These are phyloP conservation scores for Chytriomyces sp. DNA, from an alignment of 192 early-diverging fungal species.

Conservation along the genomic window DNA sequence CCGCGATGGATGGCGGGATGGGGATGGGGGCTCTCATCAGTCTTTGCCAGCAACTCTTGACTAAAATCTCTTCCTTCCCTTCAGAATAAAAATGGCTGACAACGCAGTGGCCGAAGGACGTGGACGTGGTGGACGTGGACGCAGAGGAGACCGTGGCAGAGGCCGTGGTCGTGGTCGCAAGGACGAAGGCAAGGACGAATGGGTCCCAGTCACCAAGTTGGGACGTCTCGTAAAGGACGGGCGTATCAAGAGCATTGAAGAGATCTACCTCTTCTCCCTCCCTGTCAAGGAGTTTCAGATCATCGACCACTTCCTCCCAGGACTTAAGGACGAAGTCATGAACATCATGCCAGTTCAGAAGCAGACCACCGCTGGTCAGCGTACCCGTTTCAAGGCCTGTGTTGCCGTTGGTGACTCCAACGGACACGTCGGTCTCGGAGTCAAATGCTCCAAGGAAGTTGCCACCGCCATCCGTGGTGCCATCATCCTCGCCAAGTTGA, in stretches of 20 bases:
- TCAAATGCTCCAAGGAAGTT: conserved; percentile 99
- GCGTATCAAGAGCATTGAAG: conserved; percentile 96
- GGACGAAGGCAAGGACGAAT: conserved; percentile 83
- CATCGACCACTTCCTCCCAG: conserved; percentile 92
- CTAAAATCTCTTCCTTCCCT: neutral
- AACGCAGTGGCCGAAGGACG: conserved; percentile 67
- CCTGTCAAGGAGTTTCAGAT: conserved; percentile 99
- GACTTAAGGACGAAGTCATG: conserved; percentile 99
- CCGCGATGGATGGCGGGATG: no score
- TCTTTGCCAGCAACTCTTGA: no score
- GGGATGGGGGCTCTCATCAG: no score
- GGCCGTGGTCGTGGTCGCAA: conserved; percentile 79
- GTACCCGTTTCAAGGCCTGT: conserved; percentile 99
- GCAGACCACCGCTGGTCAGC: conserved; percentile 99
- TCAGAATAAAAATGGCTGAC: conserved; percentile 30
- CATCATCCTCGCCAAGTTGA: conserved; percentile 98
- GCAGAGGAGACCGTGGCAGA: conserved; percentile 67
- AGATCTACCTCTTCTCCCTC: conserved; percentile 97
- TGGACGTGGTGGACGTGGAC: conserved; percentile 79
- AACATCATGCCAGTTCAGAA: conserved; percentile 99
- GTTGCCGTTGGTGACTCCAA: conserved; percentile 97
- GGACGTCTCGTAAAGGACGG: conserved; percentile 98
- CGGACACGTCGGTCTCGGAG: conserved; percentile 98
- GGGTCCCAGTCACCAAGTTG: conserved; percentile 97
- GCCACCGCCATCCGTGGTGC: conserved; percentile 98